Conservation (phyloP, 202 grass and related monocot genomes). For the Schoenoplectus tabernaemontani region DNA sequence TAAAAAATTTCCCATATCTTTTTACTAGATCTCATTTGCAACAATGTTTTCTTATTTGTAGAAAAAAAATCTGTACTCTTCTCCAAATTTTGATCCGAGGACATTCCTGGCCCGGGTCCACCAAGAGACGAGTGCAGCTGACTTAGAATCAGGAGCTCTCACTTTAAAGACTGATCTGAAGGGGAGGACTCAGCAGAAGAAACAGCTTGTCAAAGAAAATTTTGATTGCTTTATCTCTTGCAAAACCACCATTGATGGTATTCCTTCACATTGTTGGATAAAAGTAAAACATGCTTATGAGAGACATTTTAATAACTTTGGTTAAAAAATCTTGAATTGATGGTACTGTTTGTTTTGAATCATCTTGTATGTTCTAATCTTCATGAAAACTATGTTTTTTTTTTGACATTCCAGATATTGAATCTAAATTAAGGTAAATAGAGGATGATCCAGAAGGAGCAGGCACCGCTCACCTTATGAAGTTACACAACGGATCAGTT, state of each 20-base stretch:
- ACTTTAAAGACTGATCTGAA: constrained; percentile 98
- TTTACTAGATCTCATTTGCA: constrained; percentile 11
- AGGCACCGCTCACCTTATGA: constrained; percentile 77
- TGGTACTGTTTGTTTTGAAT: neutral
- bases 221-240: constrained; percentile 99
- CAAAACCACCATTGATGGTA: constrained; percentile 99
- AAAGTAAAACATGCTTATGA: constrained; percentile 14
- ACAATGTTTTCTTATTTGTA: constrained; percentile 40
- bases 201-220: constrained; percentile 98
- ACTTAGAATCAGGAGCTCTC: constrained; percentile 93
- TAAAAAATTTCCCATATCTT: neutral
- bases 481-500: constrained; percentile 78
- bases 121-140: constrained; percentile 90
- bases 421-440: constrained; percentile 90
- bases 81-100: constrained; percentile 91
- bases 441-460: constrained; percentile 99
- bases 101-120: constrained; percentile 87
- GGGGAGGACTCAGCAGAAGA: constrained; percentile 98
- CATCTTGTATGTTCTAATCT: constrained; percentile 19
- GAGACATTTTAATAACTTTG: constrained; percentile 18
- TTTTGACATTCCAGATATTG: constrained; percentile 58
- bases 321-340: constrained; percentile 2
- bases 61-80: constrained; percentile 94
- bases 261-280: constrained; percentile 13
- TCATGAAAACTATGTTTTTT: constrained; percentile 20